Conservation (phyloP, 2,329 filamentous ascomycete genomes). For the Hymenoscyphus linearis region DNA sequence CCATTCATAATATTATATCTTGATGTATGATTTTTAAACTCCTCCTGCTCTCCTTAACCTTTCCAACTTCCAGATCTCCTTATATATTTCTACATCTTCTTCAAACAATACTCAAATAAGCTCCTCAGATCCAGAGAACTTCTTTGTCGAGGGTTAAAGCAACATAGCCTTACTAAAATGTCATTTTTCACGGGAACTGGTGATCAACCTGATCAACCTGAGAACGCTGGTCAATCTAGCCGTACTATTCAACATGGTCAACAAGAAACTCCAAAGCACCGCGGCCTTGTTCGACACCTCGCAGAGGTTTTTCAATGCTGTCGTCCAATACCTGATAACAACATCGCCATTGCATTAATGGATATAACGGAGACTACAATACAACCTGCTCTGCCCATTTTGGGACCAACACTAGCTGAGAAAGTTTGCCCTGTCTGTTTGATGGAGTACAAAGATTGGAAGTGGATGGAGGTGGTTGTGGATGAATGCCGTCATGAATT, state of each 20-base stretch:
- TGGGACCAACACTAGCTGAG: not conserved
- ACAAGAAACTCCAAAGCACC: not conserved
- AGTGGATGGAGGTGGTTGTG: not conserved
- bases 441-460: not conserved
- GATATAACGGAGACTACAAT: too few species aligned
- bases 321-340: not conserved
- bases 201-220: not conserved
- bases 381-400: not conserved
- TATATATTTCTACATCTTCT: not conserved
- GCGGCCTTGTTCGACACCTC: not conserved
- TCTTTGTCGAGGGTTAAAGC: not conserved
- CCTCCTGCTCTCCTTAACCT: not conserved
- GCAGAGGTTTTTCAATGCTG: not conserved
- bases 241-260: not conserved
- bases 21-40: too few species aligned
- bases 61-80: not conserved
- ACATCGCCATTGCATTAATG: not conserved
- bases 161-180: not conserved
- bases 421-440: not conserved
- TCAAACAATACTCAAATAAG: not conserved
- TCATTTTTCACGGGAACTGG: not conserved
- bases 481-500: not conserved
- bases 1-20: too few species aligned
- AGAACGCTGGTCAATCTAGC: too few species aligned
- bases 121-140: not conserved